A percentile compares a stretch with the other conserved stretches of the same genome.
These are phyloP conservation scores for Acanthamoeba culbertsoni DNA, from an alignment of 208 protist species.

Conservation along the genomic window DNA sequence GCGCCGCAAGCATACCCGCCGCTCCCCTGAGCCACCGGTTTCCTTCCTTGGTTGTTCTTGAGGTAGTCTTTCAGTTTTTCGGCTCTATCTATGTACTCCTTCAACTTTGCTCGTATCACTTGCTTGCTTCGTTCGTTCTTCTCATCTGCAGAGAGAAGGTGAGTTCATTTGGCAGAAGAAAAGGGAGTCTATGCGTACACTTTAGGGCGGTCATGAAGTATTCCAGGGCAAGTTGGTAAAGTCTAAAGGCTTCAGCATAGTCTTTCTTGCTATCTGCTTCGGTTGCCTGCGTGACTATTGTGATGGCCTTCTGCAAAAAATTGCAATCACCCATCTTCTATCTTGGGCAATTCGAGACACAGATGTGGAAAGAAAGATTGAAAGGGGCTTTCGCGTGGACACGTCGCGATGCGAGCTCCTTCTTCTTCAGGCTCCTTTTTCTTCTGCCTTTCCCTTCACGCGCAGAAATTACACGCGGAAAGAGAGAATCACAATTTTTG, in stretches of 20 bases:
- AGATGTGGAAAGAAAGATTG: background rate
- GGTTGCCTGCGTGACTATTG: constrained; percentile 91
- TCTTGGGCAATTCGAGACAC: background rate
- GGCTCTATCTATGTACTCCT: constrained; percentile 92
- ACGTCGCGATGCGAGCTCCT: background rate
- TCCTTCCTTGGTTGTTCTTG: constrained; percentile 86
- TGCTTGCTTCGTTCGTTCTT: constrained; percentile 91
- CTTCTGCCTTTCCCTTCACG: background rate
- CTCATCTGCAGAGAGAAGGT: constrained; percentile 83
- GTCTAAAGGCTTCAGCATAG: constrained; percentile 91
- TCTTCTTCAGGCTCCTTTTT: background rate
- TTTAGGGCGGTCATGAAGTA: constrained; percentile 94
- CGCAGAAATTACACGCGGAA: too few relatives aligned
- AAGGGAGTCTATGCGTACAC: constrained; percentile 74
- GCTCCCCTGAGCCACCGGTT: constrained; percentile 61
- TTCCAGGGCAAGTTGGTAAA: constrained; percentile 94
- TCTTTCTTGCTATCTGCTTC: constrained; percentile 90
- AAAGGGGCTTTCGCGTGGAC: background rate
- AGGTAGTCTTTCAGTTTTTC: constrained; percentile 95
- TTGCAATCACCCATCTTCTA: background rate
- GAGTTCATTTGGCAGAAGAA: background rate
- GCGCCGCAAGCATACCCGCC: background rate
- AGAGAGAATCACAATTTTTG: too few relatives aligned
- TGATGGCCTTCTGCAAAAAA: constrained; percentile 88
- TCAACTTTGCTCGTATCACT: constrained; percentile 84